Conservation (phyloP, 78 protist genomes). For the Cavenderia fasciculata region DNA sequence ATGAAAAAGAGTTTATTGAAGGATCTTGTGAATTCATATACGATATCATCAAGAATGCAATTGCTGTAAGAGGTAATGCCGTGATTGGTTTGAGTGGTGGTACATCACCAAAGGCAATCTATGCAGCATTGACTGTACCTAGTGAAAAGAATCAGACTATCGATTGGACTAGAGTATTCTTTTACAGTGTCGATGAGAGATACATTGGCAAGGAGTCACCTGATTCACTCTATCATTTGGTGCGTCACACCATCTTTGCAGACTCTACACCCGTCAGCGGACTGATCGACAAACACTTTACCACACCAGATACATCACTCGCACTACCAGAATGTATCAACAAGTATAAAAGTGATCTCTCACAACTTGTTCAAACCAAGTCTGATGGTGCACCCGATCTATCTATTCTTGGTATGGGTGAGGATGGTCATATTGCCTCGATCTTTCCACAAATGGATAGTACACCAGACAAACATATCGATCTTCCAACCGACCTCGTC, state of each 20-base stretch:
- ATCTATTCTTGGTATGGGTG: constrained; percentile 62
- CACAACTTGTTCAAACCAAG: neutral
- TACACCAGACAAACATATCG: neutral
- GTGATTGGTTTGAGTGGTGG: constrained; percentile 74
- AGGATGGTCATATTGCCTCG: constrained; percentile 75
- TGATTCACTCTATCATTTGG: constrained; percentile 45
- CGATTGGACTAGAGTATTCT: constrained; percentile 34
- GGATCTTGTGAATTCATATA: constrained; percentile 10
- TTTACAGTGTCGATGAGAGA: constrained; percentile 58
- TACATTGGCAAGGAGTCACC: constrained; percentile 25
- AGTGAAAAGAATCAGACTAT: neutral
- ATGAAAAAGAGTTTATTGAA: neutral
- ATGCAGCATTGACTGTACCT: constrained; percentile 1
- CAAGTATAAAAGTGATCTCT: neutral
- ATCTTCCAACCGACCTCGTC: neutral
- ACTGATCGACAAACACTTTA: neutral
- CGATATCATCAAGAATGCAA: constrained; percentile 16
- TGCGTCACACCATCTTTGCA: constrained; percentile 16
- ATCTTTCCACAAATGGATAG: constrained; percentile 27
- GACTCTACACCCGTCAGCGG: too few relatives aligned
- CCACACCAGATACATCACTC: constrained; percentile 43
- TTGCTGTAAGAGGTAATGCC: constrained; percentile 26
- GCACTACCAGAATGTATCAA: constrained; percentile 47
- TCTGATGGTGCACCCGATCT: constrained; percentile 8
- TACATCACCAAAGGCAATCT: constrained; percentile 69